Evolutionary conservation across 352 stramenopile genomes (phyloP), one percentile per base, ranked within the genome.

Genomic region (Phytophthora pinifolia): DNA sequence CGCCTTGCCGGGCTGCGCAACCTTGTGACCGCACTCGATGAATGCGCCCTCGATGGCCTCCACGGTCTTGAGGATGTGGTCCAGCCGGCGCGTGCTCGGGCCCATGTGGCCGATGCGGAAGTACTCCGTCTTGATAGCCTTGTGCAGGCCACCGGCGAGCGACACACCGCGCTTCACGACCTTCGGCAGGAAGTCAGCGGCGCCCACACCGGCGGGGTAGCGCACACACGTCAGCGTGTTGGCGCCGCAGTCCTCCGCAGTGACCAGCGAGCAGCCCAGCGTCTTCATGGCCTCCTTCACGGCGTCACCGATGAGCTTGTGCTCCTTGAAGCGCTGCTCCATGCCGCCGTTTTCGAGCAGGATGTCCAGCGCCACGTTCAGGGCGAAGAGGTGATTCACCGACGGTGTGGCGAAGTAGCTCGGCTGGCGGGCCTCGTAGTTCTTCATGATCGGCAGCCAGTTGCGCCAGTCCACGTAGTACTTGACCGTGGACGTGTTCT

Each of bases 81-180:
- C 82, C 45, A 89, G 57, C 37, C 79, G 75, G 31, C 82, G 78
- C 36, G 82, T 86, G 64, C 77, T 89, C 35, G 79, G 82, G 9
- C 82, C 82, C 82, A 92, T 92, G 74, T 92, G 82, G 33, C 82
- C 82, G 50, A 92, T 92, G 31, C 82, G 82, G 58, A 92, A 92
- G 72, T 92, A 92, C 46, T 92, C 73, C 17, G 71, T 89, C 75
- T 92, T 92, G 63, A 92, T 92, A 41, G 83, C 58, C 55, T 88
- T 88, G 69, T 89, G 82, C 29, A 92, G 63, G 1, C 79, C 82
- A 6, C 82, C 82, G 8, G 82, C 79, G 14, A 92, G 70, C 47
- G 82, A 92, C 25, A 92, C 79, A 6, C 82, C 82, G 34, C 75
- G 77, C 50, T 83, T 74, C 9, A 80, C 66, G 4, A 88, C 79